Evolutionary conservation across 1,139 yeast species (phyloP), one percentile per base, ranked within the genome.

Genomic region (Blastobotrys malaysiensis): DNA sequence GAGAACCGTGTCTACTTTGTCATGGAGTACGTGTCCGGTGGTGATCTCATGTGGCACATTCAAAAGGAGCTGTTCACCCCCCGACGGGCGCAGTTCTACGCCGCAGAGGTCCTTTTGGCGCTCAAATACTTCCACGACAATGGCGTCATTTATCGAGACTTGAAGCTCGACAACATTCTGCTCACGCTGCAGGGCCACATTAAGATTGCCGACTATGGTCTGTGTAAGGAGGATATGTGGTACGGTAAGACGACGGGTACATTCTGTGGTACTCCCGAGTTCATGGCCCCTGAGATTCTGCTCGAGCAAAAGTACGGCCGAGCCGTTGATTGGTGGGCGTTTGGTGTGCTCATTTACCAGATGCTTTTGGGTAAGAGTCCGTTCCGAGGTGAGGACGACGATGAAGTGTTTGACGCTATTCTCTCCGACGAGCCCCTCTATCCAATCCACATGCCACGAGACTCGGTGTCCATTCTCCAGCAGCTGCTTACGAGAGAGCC

Each of bases 261-360:
- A 0, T 93, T 93, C 73, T 95, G 99, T 75, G 99, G 99, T 65
- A 93, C 99, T 1, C 99, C 99, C 0, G 99, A 93, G 69, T 89
- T 93, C 65, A 93, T 93, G 97, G 99, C 99, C 1, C 99, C 99
- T 0, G 99, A 93, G 72, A 91, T 93, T 63, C 78, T 95, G 65
- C 84, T 88, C 55, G 98, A 95, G 54, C 96, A 90, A 70, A 86
- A 85, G 58, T 93, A 93, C 67, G 95, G 90, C 51, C 82, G 96
- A 64, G 87, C 95, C 49, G 99, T 93, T 53, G 99, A 93, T 72
- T 95, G 99, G 99, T 93, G 99, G 99, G 98, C 99, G 0, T 89
- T 91, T 76, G 99, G 99, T 53, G 98, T 95, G 39, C 77, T 93
- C 61, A 76, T 95, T 59, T 93, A 91, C 73, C 99, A 93, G 72